Base-by-base conservation (phyloP, 768 basidiomycete species). In the Calvatia gigantea region DNA sequence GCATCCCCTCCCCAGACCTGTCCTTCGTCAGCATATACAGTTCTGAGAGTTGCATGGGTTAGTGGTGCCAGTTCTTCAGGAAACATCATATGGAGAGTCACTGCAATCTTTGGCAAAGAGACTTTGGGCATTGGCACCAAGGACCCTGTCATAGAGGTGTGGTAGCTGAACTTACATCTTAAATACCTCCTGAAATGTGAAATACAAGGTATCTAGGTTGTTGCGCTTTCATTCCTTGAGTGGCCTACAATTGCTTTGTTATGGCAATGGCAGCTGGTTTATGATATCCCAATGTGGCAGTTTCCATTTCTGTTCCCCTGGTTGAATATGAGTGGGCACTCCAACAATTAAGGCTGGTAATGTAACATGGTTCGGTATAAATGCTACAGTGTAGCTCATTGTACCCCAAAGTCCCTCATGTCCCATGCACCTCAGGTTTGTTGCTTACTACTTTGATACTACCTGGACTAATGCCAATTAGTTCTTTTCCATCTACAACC, bases 1-100 rank as follows among this genome's bases (percentile, higher is more conserved):
- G 15, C 50, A 25, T 2, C 50, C 39, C 57, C 56, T 6, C 33
- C 25, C n/a, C n/a, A n/a, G 31, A 57, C 56, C 56, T 56, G 57
- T 19, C 3, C 56, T 54, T 23, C 56, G 31, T 56, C 56, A 11
- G 59, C 33, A 35, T 35, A 35, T 15, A 15, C 6, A 57, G 43
- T 19, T 28, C 49, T 19, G 59, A 60, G 37, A 48, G 57, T 28
- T 58, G 59, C 15, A 33, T 39, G 5, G 39, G 32, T 31, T 60
- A 47, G 28, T 9, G 33, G 33, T 12, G 33, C 12, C 15, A 15
- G 15, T 35, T 35, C 33, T 35, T 35, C 8, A 15, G 33, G 33
- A 35, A 35, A 35, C 8, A 35, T 15, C 7, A 8, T 35, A 4
- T 8, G 33, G 15, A 35, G 33, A 9, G 15, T 15, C 15, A 15